A percentile compares a stretch with the other conserved stretches of the same genome.
Evolutionary conservation across 148 eudicot species (phyloP).

Genomic region (Cornus florida): DNA sequence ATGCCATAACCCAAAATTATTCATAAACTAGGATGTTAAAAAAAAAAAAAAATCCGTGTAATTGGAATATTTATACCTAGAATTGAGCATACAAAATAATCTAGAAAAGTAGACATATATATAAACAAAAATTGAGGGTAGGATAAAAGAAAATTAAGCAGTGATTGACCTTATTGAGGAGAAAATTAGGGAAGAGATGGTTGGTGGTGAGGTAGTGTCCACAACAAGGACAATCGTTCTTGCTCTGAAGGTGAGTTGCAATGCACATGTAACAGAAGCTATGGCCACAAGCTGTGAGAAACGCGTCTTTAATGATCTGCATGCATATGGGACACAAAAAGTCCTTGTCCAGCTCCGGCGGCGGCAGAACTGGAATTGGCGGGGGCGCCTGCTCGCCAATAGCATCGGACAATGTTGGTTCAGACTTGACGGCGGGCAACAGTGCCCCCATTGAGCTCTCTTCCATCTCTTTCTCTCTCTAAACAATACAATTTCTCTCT

Average conservation of each 20-base stretch:
- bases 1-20: background rate
- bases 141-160: background rate
- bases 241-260: slow-evolving; percentile 60
- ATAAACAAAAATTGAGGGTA: background rate
- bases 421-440: slow-evolving; percentile 51
- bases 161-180: slow-evolving; percentile 67
- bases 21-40: background rate
- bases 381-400: slow-evolving; percentile 15
- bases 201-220: slow-evolving; percentile 49
- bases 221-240: slow-evolving; percentile 80
- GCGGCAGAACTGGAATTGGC: background rate
- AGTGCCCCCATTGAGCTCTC: slow-evolving; percentile 34
- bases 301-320: slow-evolving; percentile 83
- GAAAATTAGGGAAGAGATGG: slow-evolving; percentile 77
- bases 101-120: no score
- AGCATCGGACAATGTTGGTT: slow-evolving; percentile 13
- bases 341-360: slow-evolving; percentile 45
- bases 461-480: slow-evolving; percentile 18
- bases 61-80: no score
- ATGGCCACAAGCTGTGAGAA: slow-evolving; percentile 81
- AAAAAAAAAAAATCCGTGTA: background rate
- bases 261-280: slow-evolving; percentile 90
- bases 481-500: background rate
- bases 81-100: no score
- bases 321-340: slow-evolving; percentile 85